Percentiles rank a stretch among this genome's conserved stretches.
phyloP scores from a whole-genome alignment of 108 stramenopile genomes.

The Nitzschia sp. region DNA sequence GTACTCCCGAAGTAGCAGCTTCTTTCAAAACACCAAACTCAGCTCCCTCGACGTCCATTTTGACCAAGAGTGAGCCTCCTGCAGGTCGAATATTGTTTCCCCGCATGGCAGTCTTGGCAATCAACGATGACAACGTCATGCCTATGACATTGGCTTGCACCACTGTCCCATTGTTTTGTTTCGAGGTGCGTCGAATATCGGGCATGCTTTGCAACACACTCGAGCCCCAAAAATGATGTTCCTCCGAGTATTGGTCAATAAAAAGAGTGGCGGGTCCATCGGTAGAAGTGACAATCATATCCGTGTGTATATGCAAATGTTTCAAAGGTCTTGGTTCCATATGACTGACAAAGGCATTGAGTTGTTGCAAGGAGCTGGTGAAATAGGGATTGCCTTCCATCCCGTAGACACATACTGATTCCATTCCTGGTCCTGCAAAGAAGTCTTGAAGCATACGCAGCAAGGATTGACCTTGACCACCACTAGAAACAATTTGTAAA shows the following conservation, averaged over 20 bases:
- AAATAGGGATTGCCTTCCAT: slow-evolving; percentile 44
- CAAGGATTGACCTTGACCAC: slow-evolving; percentile 9
- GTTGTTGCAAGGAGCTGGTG: slow-evolving; percentile 16
- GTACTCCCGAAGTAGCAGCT: slow-evolving; percentile 1
- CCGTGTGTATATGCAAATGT: slow-evolving; percentile 37
- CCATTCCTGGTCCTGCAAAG: slow-evolving; percentile 15
- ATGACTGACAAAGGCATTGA: slow-evolving; percentile 18
- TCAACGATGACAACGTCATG: slow-evolving; percentile 24
- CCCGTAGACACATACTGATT: slow-evolving; percentile 36
- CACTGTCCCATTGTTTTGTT: slow-evolving; percentile 19
- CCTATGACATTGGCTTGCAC: slow-evolving; percentile 27
- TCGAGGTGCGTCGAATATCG: slow-evolving; percentile 22
- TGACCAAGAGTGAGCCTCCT: slow-evolving; percentile 24
- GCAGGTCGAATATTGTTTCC: not conserved
- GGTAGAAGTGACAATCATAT: slow-evolving; percentile 26
- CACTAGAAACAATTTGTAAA: not conserved
- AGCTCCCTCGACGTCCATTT: slow-evolving; percentile 46
- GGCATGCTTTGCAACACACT: slow-evolving; percentile 30
- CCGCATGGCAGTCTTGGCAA: slow-evolving; percentile 16
- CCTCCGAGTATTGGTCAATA: slow-evolving; percentile 27
- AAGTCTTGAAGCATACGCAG: slow-evolving; percentile 17
- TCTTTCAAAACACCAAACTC: slow-evolving; percentile 39
- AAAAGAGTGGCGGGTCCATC: slow-evolving; percentile 36
- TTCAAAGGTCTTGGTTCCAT: slow-evolving; percentile 27
- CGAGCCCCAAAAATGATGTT: slow-evolving; percentile 34